Base-by-base conservation (phyloP, 148 eudicot species). In the Fagopyrum esculentum region DNA sequence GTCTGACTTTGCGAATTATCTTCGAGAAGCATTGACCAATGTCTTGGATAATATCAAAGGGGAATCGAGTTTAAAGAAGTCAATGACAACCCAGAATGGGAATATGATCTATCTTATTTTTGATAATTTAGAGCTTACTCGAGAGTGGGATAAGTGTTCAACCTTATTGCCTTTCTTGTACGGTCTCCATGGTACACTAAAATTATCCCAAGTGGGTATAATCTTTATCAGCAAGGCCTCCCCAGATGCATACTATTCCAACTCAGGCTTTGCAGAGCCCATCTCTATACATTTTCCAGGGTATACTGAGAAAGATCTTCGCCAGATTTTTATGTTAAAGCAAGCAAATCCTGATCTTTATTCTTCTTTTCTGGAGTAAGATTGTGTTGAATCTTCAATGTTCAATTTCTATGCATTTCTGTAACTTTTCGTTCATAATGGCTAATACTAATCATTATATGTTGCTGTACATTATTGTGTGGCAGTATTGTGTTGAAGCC, bases 331-430 rank as follows among this genome's bases (percentile, higher is more conserved):
- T 55, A 55, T 89, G 87, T 88, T 77, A 74, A 87, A 86, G 61
- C 84, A 84, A 77, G 79, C 79, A 72, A 85, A 90, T 66, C 84
- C 85, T 4, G 87, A 90, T 77, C 88, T 88, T 6, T 89, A 86
- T 80, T 87, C 97, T 9, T 87, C 82, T 71, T 94, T 94, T 80
- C 97, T 94, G 12, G 93, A 92, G 98, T 95, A 92, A 85, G 97
- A 68, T 55, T 66, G 59, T 69, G 74, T 52, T 66, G 9, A 9
- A 17, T 50, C 35, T 77, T 66, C 26, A 35, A 63, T 56, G 29
- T 13, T 59, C 15, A n/a, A 45, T 79, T 29, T 26, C 17, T 43
- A 35, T 71, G 7, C 12, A 72, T 55, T 44, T 3, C 45, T 35
- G 9, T 45, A 45, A 57, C 22, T 57, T 44, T 45, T 12, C 59